phyloP scores from a whole-genome alignment of 2,329 filamentous ascomycete genomes.

The Chrysoporthe deuterocubensis region DNA sequence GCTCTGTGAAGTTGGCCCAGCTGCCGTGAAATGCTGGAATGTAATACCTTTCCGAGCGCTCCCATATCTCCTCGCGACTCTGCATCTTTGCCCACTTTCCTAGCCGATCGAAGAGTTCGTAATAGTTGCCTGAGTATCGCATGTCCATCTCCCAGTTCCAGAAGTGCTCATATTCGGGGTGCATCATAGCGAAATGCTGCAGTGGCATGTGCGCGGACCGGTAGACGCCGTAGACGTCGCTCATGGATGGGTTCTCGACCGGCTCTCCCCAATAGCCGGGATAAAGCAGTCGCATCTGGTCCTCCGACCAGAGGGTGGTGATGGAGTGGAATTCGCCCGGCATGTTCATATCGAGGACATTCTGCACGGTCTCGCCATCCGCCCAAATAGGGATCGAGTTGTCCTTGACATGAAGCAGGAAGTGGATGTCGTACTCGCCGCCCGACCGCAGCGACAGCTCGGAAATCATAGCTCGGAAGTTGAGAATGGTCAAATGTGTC shows the following conservation, averaged over 20 bases:
- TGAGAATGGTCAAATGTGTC: conserved; percentile 76
- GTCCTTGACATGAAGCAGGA: conserved; percentile 84
- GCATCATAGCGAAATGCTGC: conserved; percentile 65
- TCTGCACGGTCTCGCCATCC: conserved; percentile 73
- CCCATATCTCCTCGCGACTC: conserved; percentile 75
- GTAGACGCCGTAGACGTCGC: conserved; percentile 70
- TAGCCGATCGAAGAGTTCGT: conserved; percentile 74
- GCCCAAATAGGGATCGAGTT: conserved; percentile 80
- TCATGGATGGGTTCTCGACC: conserved; percentile 60
- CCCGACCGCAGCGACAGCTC: conserved; percentile 79
- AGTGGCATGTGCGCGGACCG: conserved; percentile 66
- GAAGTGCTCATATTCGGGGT: conserved; percentile 68
- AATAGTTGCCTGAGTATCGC: conserved; percentile 67
- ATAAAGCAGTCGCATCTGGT: conserved; percentile 82
- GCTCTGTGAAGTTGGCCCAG: conserved; percentile 72
- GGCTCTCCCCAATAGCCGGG: conserved; percentile 70
- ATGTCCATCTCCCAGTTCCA: conserved; percentile 77
- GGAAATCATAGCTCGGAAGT: conserved; percentile 79
- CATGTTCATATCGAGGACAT: conserved; percentile 69
- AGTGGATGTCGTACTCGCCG: conserved; percentile 81
- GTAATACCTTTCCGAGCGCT: conserved; percentile 77
- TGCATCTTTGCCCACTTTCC: conserved; percentile 69
- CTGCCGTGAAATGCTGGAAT: conserved; percentile 70
- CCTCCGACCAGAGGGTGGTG: conserved; percentile 82
- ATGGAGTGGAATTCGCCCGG: conserved; percentile 79